Conservation (phyloP, 192 early-diverging fungal genomes). For the Geranomyces variabilis region DNA sequence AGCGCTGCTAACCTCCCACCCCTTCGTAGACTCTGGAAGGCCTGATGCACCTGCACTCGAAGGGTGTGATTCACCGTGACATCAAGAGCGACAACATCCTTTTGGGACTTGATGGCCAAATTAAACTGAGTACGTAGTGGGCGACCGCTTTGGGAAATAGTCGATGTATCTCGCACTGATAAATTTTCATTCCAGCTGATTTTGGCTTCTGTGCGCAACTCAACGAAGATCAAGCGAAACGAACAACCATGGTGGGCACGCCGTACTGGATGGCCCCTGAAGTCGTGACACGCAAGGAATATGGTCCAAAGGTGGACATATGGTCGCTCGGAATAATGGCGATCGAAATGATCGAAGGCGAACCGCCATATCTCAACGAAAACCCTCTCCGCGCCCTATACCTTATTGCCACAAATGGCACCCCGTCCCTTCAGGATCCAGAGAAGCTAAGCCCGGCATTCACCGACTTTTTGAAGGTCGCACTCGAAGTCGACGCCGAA, state of each 20-base stretch:
- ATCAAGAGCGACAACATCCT: constrained; percentile 72
- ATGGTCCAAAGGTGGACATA: constrained; percentile 91
- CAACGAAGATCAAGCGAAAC: constrained; percentile 64
- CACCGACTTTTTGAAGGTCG: constrained; percentile 84
- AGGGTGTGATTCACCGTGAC: constrained; percentile 73
- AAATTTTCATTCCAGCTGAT: constrained; percentile 60
- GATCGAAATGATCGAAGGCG: constrained; percentile 97
- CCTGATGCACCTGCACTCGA: constrained; percentile 64
- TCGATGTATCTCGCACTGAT: neutral
- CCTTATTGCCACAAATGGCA: constrained; percentile 88
- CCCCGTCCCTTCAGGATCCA: constrained; percentile 81
- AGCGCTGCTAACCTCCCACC: neutral
- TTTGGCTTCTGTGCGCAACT: constrained; percentile 88
- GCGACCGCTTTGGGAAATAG: constrained; percentile 4
- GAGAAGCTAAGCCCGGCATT: constrained; percentile 77
- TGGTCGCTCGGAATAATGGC: constrained; percentile 99
- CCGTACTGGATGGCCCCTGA: constrained; percentile 99
- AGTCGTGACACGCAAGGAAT: constrained; percentile 89
- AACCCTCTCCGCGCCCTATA: constrained; percentile 77
- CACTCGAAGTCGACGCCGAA: constrained; percentile 84
- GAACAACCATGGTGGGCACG: constrained; percentile 80
- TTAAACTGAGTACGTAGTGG: constrained; percentile 67
- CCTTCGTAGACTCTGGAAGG: constrained; percentile 57
- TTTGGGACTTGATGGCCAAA: constrained; percentile 68
- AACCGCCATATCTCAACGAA: constrained; percentile 96